Base-by-base conservation (phyloP, 768 basidiomycete genomes). In the Collybia sp. region DNA sequence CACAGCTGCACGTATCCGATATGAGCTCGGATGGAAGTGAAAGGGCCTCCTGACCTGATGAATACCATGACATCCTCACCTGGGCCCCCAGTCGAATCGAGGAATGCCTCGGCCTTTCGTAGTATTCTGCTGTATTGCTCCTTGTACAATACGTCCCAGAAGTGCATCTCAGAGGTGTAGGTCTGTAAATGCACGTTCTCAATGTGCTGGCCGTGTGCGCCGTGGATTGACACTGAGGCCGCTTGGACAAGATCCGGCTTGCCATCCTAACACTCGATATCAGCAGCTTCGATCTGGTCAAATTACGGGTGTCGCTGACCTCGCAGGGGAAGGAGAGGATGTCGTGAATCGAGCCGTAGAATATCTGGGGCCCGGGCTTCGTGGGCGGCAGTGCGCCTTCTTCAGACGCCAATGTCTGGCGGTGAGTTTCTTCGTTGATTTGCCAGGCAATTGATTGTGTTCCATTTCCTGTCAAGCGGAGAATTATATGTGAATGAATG, bases 341-440 rank as follows among this genome's bases (percentile, higher is more conserved):
- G 53, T 98, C 95, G 58, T 99, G 95, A n/a, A 94, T 70, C 9
- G 90, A 93, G 1, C 90, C 91, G 48, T 97, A 99, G 61, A 83
- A 96, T 30, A 93, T 65, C 50, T 79, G 75, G 0, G 83, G 73
- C 1, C 80, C 77, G 1, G 63, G 62, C 41, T 71, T 73, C 1
- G 51, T 12, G 1, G 51, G 53, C 3, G 62, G 52, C 1, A 58
- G 50, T 0, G 59, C 57, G 3, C 68, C 78, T 20, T 53, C 72
- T 52, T 78, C 76, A 2, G 60, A 61, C 57, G 85, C 82, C 0
- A 90, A 73, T 2, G 74, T 77, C 53, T 83, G 76, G 12, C 82
- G 76, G 61, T 91, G 83, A 0, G 86, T 80, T 51, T 93, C 89
- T 57, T 90, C 89, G 52, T 98, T 97, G 48, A 97, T 85, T 46